Evolutionary conservation across 2,329 filamentous ascomycete genomes (phyloP).

Genomic region (Cyphellophora attinorum): DNA sequence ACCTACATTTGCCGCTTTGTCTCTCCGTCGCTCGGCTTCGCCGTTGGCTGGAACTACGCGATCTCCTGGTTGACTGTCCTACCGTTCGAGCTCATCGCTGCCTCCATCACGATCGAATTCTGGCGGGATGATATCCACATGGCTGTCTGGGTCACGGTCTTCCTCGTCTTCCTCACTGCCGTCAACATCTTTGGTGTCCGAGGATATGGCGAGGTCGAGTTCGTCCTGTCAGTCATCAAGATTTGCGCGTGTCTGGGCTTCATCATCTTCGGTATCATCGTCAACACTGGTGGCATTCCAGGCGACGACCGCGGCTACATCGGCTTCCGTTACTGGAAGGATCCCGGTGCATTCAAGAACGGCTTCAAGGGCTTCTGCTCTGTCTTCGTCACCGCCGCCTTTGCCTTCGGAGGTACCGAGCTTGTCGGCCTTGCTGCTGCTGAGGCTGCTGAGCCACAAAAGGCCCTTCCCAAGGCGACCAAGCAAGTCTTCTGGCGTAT

Average conservation of each 20-base stretch:
- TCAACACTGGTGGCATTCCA: constrained; percentile 72
- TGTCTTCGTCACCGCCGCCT: constrained; percentile 55
- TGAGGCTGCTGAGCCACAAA: constrained; percentile 48
- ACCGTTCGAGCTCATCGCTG: constrained; percentile 16
- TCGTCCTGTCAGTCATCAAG: constrained; percentile 70
- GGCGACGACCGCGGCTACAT: constrained; percentile 59
- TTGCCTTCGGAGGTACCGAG: constrained; percentile 55
- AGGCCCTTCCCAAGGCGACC: constrained; percentile 74
- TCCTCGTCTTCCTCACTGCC: constrained; percentile 57
- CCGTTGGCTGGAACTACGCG: constrained; percentile 31
- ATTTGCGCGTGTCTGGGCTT: constrained; percentile 71
- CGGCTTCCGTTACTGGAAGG: constrained; percentile 64
- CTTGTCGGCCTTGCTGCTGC: constrained; percentile 52
- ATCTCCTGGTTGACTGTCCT: constrained; percentile 14
- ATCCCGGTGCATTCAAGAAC: constrained; percentile 65
- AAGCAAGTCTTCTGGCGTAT: constrained; percentile 96
- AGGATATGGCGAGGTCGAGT: constrained; percentile 75
- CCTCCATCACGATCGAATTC: constrained; percentile 15
- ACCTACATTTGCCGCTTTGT: constrained; percentile 59
- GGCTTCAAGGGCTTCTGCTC: constrained; percentile 56
- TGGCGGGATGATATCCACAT: constrained; percentile 19
- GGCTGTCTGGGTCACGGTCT: constrained; percentile 53
- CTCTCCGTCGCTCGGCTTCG: constrained; percentile 34
- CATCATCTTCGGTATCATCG: constrained; percentile 39
- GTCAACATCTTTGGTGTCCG: constrained; percentile 80